phyloP scores from a whole-genome alignment of 257 asterid species.

The Jacaranda copaia region DNA sequence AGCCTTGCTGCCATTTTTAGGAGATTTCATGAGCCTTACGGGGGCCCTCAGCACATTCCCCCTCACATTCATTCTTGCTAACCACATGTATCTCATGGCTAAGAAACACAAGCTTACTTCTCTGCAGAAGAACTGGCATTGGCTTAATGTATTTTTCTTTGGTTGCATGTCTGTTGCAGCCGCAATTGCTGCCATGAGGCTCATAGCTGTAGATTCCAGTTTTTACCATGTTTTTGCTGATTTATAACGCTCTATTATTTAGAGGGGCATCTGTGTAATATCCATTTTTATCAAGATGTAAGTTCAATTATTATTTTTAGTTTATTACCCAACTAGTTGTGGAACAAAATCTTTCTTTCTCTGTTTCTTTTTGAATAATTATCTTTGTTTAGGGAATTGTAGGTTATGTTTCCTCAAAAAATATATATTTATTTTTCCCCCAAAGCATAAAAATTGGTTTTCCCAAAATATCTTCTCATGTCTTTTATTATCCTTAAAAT shows the following conservation, averaged over 20 bases:
- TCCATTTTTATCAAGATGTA: too few relatives aligned
- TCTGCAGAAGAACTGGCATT: constrained; percentile 81
- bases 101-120: constrained; percentile 55
- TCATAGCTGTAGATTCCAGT: constrained; percentile 68
- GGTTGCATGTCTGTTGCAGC: constrained; percentile 63
- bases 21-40: constrained; percentile 94
- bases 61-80: constrained; percentile 88
- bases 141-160: constrained; percentile 75
- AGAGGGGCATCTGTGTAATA: neutral
- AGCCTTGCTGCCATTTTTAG: constrained; percentile 85
- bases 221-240: constrained; percentile 85
- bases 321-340: too few relatives aligned
- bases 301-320: too few relatives aligned
- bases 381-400: too few relatives aligned
- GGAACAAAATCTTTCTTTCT: too few relatives aligned
- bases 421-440: too few relatives aligned
- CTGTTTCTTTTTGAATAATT: too few relatives aligned
- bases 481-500: too few relatives aligned
- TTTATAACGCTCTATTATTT: constrained; percentile 38
- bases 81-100: constrained; percentile 88
- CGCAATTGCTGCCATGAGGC: constrained; percentile 67
- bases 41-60: constrained; percentile 93
- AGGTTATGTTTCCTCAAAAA: too few relatives aligned
- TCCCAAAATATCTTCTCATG: too few relatives aligned
- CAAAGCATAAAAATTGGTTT: too few relatives aligned